A percentile compares a stretch with the other conserved stretches of the same genome.
Conservation (phyloP, 345 rosid species). For the Hibiscus mutabilis region DNA sequence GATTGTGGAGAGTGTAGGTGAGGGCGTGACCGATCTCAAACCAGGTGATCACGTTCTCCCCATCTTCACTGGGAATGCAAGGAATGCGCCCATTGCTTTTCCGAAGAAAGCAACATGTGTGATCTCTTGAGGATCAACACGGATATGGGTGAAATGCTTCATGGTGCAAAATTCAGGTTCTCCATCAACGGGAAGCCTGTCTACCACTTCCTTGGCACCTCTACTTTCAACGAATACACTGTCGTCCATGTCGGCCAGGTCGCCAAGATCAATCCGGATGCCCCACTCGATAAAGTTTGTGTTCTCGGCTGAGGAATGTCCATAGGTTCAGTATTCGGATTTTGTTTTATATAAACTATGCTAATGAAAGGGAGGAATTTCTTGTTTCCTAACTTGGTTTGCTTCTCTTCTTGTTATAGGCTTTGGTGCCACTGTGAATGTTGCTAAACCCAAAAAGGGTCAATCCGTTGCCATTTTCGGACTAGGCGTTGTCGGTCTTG, state of each 20-base stretch:
- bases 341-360: background rate
- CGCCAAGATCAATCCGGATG: constrained; percentile 67
- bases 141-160: constrained; percentile 57
- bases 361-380: background rate
- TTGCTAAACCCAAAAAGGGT: constrained; percentile 67
- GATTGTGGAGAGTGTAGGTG: constrained; percentile 80
- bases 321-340: constrained; percentile 38
- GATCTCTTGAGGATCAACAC: constrained; percentile 76
- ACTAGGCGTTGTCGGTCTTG: constrained; percentile 75
- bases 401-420: constrained; percentile 22
- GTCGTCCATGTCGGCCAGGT: constrained; percentile 64
- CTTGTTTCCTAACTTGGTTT: background rate
- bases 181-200: constrained; percentile 66
- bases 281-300: constrained; percentile 80
- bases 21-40: constrained; percentile 65
- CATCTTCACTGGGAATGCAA: constrained; percentile 77
- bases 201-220: constrained; percentile 67
- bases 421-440: constrained; percentile 68
- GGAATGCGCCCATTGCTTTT: constrained; percentile 61
- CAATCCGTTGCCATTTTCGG: constrained; percentile 66
- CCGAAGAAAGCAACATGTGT: constrained; percentile 77
- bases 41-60: constrained; percentile 80
- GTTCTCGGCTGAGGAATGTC: constrained; percentile 61
- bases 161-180: constrained; percentile 62
- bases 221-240: constrained; percentile 80